Conservation (phyloP, 306 rosid species). For the Lathyrus sativus region DNA sequence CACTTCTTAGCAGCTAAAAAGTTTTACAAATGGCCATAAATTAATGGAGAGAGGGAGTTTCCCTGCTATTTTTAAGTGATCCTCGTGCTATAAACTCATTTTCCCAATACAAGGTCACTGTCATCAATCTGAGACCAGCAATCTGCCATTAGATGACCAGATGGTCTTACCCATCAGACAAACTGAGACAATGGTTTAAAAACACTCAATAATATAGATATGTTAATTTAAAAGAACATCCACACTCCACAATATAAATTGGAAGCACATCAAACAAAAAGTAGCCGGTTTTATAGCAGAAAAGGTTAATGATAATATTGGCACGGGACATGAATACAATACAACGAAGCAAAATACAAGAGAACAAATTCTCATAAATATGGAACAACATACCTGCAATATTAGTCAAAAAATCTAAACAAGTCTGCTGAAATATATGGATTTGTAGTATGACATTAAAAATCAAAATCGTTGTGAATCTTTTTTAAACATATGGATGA, state of each 20-base stretch:
- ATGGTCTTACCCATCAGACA: conserved; percentile 22
- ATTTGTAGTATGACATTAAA: neutral
- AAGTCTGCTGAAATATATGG: neutral
- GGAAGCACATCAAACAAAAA: neutral
- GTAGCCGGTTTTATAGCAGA: neutral
- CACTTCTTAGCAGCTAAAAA: conserved; percentile 5
- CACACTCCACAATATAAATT: neutral
- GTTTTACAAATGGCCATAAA: neutral
- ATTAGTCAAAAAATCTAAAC: neutral
- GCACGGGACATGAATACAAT: neutral
- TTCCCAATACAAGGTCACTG: too few relatives aligned
- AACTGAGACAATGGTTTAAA: neutral
- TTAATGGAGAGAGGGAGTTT: neutral
- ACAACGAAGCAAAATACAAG: neutral
- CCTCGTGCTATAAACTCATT: too few relatives aligned
- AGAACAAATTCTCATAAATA: neutral
- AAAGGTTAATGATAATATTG: neutral
- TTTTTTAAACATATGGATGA: neutral
- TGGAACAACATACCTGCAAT: neutral
- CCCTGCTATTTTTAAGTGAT: neutral
- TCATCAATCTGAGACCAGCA: too few relatives aligned
- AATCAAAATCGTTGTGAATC: neutral
- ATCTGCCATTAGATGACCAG: neutral
- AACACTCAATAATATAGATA: neutral
- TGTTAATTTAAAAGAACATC: neutral